phyloP scores from a whole-genome alignment of 805 yeast species.

The Candida morakotiae region DNA sequence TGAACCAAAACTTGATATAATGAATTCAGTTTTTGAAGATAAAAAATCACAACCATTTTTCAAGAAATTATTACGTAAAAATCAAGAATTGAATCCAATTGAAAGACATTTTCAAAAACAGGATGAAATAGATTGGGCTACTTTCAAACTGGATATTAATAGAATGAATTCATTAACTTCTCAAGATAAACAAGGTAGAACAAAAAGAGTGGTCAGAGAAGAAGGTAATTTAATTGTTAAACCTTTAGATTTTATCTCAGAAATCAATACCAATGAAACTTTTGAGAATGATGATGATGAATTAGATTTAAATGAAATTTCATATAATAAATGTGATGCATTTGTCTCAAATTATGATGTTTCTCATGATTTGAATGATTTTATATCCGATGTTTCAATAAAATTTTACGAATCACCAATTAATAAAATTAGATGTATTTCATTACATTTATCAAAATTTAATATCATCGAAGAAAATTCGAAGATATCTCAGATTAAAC shows the following conservation, averaged over 20 bases:
- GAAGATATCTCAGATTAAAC: conserved; percentile 33
- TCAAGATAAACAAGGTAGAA: conserved; percentile 67
- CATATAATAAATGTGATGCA: conserved; percentile 24
- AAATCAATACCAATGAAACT: conserved; percentile 38
- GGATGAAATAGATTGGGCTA: conserved; percentile 36
- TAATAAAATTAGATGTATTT: conserved; percentile 54
- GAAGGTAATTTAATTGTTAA: conserved; percentile 37
- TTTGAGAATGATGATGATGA: conserved; percentile 11
- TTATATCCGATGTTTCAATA: conserved; percentile 37
- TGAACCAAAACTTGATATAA: conserved; percentile 15
- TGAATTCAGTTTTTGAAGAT: conserved; percentile 42
- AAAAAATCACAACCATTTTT: conserved; percentile 45
- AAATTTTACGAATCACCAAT: conserved; percentile 39
- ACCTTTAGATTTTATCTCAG: conserved; percentile 40
- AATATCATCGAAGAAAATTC: conserved; percentile 36
- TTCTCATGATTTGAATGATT: conserved; percentile 33
- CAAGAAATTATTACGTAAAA: conserved; percentile 37
- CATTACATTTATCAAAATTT: conserved; percentile 69
- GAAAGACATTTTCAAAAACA: conserved; percentile 29
- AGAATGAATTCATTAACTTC: conserved; percentile 68
- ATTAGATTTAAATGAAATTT: conserved; percentile 13
- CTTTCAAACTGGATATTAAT: conserved; percentile 54
- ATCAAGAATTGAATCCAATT: conserved; percentile 21
- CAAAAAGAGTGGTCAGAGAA: conserved; percentile 47
- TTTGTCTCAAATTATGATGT: conserved; percentile 28